Conservation (phyloP, 495 filamentous ascomycete species). For the Xylaria scruposa region DNA sequence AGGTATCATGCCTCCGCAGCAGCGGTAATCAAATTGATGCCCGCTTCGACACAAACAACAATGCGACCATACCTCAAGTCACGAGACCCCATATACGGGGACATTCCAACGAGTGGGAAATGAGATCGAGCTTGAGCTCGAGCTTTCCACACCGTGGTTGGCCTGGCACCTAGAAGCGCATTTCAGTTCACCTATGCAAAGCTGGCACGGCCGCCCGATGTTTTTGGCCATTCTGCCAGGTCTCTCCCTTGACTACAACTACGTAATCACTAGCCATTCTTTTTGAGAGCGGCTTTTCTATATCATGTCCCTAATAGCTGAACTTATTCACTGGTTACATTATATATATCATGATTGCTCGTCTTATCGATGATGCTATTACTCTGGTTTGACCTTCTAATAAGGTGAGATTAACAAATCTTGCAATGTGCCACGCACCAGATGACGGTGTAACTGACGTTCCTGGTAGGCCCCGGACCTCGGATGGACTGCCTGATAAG, state of each 20-base stretch:
- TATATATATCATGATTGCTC: not conserved
- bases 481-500: constrained; percentile 8
- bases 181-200: not conserved
- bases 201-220: not conserved
- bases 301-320: not conserved
- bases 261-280: constrained; percentile 10
- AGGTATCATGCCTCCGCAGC: constrained; percentile 13
- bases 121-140: not conserved
- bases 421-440: constrained; percentile 36
- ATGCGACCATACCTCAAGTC: constrained; percentile 5
- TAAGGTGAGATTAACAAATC: constrained; percentile 40
- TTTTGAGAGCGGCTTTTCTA: not conserved
- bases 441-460: constrained; percentile 30
- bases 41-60: not conserved
- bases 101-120: constrained; percentile 24
- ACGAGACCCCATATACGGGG: not conserved
- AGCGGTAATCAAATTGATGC: constrained; percentile 10
- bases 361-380: constrained; percentile 31
- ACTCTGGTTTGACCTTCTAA: constrained; percentile 33
- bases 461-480: constrained; percentile 19
- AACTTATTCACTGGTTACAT: not conserved
- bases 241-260: not conserved
- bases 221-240: not conserved
- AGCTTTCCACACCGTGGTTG: not conserved
- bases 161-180: not conserved